phyloP scores from a whole-genome alignment of 306 rosid species.

The Inga oerstediana region DNA sequence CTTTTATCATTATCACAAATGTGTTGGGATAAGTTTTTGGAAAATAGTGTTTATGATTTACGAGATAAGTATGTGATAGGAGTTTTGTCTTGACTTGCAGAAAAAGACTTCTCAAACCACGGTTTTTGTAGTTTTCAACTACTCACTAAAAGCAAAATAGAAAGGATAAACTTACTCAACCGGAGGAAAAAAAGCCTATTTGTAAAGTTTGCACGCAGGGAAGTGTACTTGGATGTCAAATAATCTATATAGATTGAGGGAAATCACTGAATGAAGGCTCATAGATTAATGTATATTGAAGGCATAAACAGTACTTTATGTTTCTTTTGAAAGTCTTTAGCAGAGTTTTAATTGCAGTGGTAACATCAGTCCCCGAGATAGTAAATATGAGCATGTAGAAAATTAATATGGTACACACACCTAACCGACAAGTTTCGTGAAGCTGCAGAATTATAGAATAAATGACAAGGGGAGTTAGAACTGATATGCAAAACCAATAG shows the following conservation, averaged over 20 bases:
- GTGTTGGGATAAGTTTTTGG: too few relatives aligned
- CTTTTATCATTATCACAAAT: too few relatives aligned
- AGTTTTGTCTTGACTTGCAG: too few relatives aligned
- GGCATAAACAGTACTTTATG: conserved; percentile 26
- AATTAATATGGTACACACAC: conserved; percentile 66
- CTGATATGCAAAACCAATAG: conserved; percentile 45
- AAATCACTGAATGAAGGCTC: not conserved
- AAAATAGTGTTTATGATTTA: too few relatives aligned
- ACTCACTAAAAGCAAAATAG: not conserved
- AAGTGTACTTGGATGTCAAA: not conserved
- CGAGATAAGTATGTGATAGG: too few relatives aligned
- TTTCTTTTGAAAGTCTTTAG: conserved; percentile 40
- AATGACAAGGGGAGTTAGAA: conserved; percentile 15
- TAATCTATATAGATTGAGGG: conserved; percentile 12
- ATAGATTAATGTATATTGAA: not conserved
- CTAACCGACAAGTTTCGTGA: conserved; percentile 64
- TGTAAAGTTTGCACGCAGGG: not conserved
- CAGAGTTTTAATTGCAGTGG: conserved; percentile 39
- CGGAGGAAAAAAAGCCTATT: not conserved
- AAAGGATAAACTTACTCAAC: not conserved
- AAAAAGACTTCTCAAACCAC: too few relatives aligned
- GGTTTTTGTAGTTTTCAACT: too few relatives aligned
- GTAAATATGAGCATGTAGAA: conserved; percentile 42
- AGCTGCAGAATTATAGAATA: conserved; percentile 43
- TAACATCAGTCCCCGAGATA: conserved; percentile 41